Evolutionary conservation across 345 rosid species (phyloP).

Genomic region (Arabis hirsuta): DNA sequence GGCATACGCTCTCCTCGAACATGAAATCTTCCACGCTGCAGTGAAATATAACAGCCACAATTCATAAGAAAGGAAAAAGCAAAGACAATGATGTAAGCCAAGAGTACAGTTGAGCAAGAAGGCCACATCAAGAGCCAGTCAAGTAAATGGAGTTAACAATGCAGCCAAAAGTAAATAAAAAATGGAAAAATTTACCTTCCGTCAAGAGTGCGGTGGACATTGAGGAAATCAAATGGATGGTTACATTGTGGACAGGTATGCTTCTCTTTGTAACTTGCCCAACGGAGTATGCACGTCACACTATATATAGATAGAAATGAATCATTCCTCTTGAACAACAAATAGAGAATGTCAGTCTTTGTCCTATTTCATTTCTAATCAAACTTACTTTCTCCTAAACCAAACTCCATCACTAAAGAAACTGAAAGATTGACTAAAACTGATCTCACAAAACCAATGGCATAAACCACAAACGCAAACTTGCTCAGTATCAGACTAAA

Average conservation of each 20-base stretch:
- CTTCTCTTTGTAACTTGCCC: constrained; percentile 76
- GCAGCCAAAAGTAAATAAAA: constrained; percentile 1
- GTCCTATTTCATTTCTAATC: neutral
- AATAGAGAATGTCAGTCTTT: neutral
- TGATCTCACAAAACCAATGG: neutral
- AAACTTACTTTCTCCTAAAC: neutral
- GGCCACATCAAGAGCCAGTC: neutral
- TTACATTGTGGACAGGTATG: constrained; percentile 95
- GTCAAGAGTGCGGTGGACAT: constrained; percentile 80
- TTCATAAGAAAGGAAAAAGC: neutral
- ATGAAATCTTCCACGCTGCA: constrained; percentile 80
- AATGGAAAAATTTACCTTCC: constrained; percentile 61
- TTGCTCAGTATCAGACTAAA: neutral
- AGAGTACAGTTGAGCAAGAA: neutral
- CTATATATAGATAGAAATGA: constrained; percentile 50
- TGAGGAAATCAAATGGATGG: constrained; percentile 81
- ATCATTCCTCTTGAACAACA: constrained; percentile 27
- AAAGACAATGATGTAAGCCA: neutral
- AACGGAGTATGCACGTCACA: constrained; percentile 84
- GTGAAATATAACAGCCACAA: neutral
- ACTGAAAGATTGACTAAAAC: neutral
- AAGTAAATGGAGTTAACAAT: constrained; percentile 14
- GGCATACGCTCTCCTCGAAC: constrained; percentile 94
- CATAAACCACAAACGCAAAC: neutral
- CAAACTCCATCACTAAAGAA: neutral